These are phyloP conservation scores for Cryoendolithus antarcticus DNA, from an alignment of 2,329 filamentous ascomycete species.

Conservation along the genomic window DNA sequence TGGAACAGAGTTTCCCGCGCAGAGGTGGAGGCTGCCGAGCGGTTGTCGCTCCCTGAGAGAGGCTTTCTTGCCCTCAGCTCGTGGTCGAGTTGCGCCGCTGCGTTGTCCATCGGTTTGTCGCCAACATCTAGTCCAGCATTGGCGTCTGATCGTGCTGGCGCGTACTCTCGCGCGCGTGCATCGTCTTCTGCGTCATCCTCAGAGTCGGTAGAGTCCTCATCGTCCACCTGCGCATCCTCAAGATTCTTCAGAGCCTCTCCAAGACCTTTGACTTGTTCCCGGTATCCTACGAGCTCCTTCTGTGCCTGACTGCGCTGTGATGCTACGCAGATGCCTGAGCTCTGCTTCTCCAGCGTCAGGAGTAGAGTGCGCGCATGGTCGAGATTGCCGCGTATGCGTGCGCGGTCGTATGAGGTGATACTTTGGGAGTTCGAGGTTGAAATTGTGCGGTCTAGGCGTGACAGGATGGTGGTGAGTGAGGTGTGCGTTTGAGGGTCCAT, in stretches of 20 bases:
- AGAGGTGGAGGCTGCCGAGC: constrained; percentile 20
- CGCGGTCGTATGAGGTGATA: constrained; percentile 55
- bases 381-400: constrained; percentile 50
- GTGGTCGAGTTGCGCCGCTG: constrained; percentile 5
- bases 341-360: constrained; percentile 58
- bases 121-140: constrained; percentile 16
- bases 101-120: constrained; percentile 3
- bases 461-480: constrained; percentile 12
- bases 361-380: constrained; percentile 58
- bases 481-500: constrained; percentile 44
- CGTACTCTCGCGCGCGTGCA: constrained; percentile 31
- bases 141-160: constrained; percentile 25
- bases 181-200: constrained; percentile 29
- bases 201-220: constrained; percentile 24
- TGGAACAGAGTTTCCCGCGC: constrained; percentile 27
- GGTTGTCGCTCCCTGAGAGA: constrained; percentile 14
- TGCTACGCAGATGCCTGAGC: constrained; percentile 43
- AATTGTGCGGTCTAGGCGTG: too few relatives aligned
- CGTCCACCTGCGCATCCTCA: constrained; percentile 45
- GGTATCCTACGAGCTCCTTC: constrained; percentile 52
- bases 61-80: constrained; percentile 17
- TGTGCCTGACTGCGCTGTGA: constrained; percentile 40
- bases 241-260: constrained; percentile 56
- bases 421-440: constrained; percentile 18
- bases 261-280: constrained; percentile 54